Evolutionary conservation across 345 rosid genomes (phyloP).

Genomic region (Durio zibethinus): DNA sequence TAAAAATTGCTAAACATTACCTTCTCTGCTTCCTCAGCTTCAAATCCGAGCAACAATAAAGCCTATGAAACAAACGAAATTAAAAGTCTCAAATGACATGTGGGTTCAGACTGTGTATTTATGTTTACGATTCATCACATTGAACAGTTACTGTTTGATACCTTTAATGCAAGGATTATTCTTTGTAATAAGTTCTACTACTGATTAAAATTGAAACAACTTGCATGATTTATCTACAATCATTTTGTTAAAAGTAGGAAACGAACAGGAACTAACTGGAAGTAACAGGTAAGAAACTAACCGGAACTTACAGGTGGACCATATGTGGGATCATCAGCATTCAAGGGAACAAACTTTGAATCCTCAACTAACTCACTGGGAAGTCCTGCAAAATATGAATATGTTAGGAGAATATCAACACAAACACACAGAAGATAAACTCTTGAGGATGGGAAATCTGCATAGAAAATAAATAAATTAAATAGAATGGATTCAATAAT

Average conservation of each 20-base stretch:
- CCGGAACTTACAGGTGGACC: constrained; percentile 92
- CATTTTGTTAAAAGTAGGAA: background rate
- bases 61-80: constrained; percentile 44
- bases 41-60: constrained; percentile 68
- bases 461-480: background rate
- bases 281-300: constrained; percentile 21
- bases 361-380: constrained; percentile 57
- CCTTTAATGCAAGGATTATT: background rate
- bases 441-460: background rate
- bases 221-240: background rate
- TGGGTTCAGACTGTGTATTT: background rate
- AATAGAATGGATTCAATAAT: background rate
- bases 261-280: background rate
- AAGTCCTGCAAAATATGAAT: constrained; percentile 32
- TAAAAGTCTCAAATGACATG: background rate
- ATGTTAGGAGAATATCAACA: constrained; percentile 1
- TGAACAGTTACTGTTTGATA: background rate
- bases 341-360: constrained; percentile 76
- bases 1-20: constrained; percentile 26
- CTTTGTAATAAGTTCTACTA: background rate
- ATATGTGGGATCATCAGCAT: constrained; percentile 57
- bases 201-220: background rate
- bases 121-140: background rate
- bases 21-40: constrained; percentile 56
- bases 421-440: background rate